Percentiles rank a stretch among this genome's conserved stretches.
Evolutionary conservation across 331 rosid species (phyloP).

Genomic region (Rosa hybrid): DNA sequence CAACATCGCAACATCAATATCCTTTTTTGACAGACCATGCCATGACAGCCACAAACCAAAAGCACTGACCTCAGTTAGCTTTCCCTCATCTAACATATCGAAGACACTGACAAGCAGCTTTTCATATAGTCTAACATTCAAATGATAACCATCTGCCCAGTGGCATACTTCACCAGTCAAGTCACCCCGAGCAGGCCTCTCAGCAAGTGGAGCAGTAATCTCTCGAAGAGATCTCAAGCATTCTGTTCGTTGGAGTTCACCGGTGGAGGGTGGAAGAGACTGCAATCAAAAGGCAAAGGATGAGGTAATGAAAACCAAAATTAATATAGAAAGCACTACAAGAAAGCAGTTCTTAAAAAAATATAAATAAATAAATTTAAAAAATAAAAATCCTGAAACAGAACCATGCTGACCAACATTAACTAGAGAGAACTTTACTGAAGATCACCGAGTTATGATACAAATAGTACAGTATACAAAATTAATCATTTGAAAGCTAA

Average conservation of each 20-base stretch:
- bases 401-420: not conserved
- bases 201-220: conserved; percentile 79
- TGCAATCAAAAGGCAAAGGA: conserved; percentile 29
- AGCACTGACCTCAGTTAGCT: conserved; percentile 83
- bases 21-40: conserved; percentile 13
- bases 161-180: conserved; percentile 98
- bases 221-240: conserved; percentile 90
- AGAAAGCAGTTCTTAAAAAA: not conserved
- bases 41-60: conserved; percentile 29
- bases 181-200: conserved; percentile 98
- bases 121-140: conserved; percentile 88
- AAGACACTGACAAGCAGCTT: conserved; percentile 88
- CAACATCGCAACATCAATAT: conserved; percentile 1
- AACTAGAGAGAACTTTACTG: not conserved
- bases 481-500: not conserved
- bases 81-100: conserved; percentile 97
- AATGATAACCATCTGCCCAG: conserved; percentile 97
- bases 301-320: not conserved
- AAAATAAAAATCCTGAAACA: not conserved
- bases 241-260: conserved; percentile 93
- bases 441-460: not conserved
- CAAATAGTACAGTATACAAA: not conserved
- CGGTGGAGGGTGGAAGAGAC: conserved; percentile 81
- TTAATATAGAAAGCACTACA: not conserved
- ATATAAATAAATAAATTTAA: not conserved